Percentiles rank a stretch among this genome's conserved stretches.
Evolutionary conservation across 805 yeast genomes (phyloP).

Genomic region (Cyberlindnera amylophila): DNA sequence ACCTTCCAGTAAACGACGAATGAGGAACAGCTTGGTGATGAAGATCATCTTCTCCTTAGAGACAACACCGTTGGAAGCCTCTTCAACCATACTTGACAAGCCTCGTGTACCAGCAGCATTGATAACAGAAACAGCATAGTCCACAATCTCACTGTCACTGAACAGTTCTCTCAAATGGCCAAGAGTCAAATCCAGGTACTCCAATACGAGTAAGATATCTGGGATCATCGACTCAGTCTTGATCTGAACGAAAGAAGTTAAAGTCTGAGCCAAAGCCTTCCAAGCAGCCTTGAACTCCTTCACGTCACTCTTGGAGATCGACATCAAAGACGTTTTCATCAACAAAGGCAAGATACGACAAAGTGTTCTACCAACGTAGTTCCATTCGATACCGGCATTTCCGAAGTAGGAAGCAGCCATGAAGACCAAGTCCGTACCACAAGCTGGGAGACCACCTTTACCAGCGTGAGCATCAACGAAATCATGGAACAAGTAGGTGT

Average conservation of each 20-base stretch:
- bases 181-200: constrained; percentile 54
- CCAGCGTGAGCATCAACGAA: constrained; percentile 35
- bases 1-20: constrained; percentile 50
- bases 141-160: constrained; percentile 37
- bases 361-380: constrained; percentile 55
- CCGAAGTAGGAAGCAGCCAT: constrained; percentile 44
- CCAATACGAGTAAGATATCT: constrained; percentile 63
- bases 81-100: constrained; percentile 21
- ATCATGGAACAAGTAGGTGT: constrained; percentile 51
- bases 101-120: constrained; percentile 57
- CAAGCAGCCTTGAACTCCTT: constrained; percentile 28
- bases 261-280: constrained; percentile 30
- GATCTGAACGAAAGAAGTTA: constrained; percentile 43
- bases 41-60: constrained; percentile 46
- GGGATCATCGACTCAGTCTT: constrained; percentile 44
- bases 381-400: constrained; percentile 54
- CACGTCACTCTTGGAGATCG: constrained; percentile 21
- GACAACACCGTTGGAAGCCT: constrained; percentile 31
- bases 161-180: constrained; percentile 38
- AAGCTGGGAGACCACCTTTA: constrained; percentile 33
- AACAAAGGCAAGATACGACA: constrained; percentile 57
- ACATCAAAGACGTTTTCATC: constrained; percentile 37
- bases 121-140: constrained; percentile 42
- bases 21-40: constrained; percentile 55
- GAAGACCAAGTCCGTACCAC: constrained; percentile 49